Percentiles rank a stretch among this genome's conserved stretches.
Evolutionary conservation across 257 asterid species (phyloP).

Genomic region (Nicotiana obtusifolia): DNA sequence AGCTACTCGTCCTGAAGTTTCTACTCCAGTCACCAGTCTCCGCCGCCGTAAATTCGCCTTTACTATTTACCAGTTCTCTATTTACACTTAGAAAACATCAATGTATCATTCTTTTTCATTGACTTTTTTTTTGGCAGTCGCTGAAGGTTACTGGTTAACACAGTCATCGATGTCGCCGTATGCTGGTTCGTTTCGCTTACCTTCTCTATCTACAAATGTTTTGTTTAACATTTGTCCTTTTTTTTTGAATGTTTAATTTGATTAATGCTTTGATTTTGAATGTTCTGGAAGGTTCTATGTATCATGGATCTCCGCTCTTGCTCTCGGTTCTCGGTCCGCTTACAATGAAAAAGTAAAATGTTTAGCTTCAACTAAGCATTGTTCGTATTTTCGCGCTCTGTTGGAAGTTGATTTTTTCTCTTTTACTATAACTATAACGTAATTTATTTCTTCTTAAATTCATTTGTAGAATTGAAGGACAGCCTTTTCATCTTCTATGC

Average conservation of each 20-base stretch:
- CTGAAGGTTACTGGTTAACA: slow-evolving; percentile 95
- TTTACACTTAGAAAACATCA: neutral
- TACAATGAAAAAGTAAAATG: slow-evolving; percentile 47
- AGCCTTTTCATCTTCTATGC: slow-evolving; percentile 59
- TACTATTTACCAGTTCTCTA: slow-evolving; percentile 8
- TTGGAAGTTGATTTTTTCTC: neutral
- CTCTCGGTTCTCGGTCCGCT: slow-evolving; percentile 82
- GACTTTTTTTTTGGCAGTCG: slow-evolving; percentile 39
- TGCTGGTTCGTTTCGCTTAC: slow-evolving; percentile 48
- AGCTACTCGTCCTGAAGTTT: slow-evolving; percentile 90
- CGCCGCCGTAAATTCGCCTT: slow-evolving; percentile 58
- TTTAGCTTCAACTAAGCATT: slow-evolving; percentile 7
- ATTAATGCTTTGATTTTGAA: neutral
- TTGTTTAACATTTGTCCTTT: neutral
- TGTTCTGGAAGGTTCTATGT: slow-evolving; percentile 75
- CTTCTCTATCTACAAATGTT: neutral
- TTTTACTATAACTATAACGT: neutral
- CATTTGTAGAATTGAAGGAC: slow-evolving; percentile 53
- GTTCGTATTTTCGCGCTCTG: neutral
- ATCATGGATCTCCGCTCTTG: slow-evolving; percentile 89
- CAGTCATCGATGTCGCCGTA: slow-evolving; percentile 81
- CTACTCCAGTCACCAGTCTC: slow-evolving; percentile 94
- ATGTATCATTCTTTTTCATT: neutral
- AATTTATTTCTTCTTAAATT: neutral
- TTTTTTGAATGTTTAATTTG: neutral